Evolutionary conservation across 306 rosid genomes (phyloP), one percentile per base, ranked within the genome.

Genomic region (Prunus padus): DNA sequence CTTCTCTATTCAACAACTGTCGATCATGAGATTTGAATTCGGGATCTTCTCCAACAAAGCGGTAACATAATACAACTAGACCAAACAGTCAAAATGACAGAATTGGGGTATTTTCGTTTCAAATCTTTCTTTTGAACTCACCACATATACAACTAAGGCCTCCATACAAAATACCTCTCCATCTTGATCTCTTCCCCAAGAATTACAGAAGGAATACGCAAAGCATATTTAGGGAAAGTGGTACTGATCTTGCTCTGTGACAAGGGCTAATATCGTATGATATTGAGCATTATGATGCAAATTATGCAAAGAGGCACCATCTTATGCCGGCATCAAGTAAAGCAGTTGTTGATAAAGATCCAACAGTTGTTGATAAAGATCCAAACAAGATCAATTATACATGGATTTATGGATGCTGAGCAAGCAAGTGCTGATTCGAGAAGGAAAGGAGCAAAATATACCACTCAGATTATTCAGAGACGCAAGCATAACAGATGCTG

Each of bases 231-330:
- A 44, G 47, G 37, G 47, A 8, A 42, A 65, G 31, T n/a, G 70
- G 52, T 37, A 40, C 14, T 11, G 50, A 65, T 65, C 13, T 37
- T 23, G 26, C 15, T 37, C 47, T 19, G 8, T 9, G 16, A 4
- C 3, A 31, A 30, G 20, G 42, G 67, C 67, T 14, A 61, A 33
- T 37, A 42, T 65, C 19, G 30, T 37, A 65, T 65, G 31, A 22
- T 1, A 20, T 65, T 19, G 31, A 65, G 70, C 18, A 8, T 65
- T 65, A 18, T 65, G 51, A 37, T 5, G 18, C 23, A 74, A 66
- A 37, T 46, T 70, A 74, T 67, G 89, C 76, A 50, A 47, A 65
- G 76, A 63, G 85, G 81, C 85, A 76, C 75, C 61, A 68, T 83
- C 72, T 64, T 65, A 69, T 78, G 33, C 18, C 69, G 67, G 80